Evolutionary conservation across 2,329 filamentous ascomycete genomes (phyloP), one percentile per base, ranked within the genome.

Genomic region (Teratosphaeria viscida): DNA sequence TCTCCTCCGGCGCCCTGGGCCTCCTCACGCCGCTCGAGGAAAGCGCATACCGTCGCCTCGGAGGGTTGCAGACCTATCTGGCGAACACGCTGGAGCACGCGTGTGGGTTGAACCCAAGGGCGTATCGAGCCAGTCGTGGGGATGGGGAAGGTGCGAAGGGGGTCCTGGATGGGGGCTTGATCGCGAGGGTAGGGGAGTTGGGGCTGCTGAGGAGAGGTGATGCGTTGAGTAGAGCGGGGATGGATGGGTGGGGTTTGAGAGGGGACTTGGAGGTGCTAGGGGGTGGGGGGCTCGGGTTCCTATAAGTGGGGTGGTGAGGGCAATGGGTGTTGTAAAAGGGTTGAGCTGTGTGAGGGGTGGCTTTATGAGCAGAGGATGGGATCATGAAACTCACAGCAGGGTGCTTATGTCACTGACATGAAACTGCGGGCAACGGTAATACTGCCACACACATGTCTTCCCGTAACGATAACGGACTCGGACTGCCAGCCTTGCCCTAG

Each of bases 91-190:
- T 96, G 7, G 85, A 89, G 52, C 86, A 91, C 63, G 77, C 88
- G 4, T 89, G 86, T 7, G 90, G 89, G 0, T 79, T 96, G 56
- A 97, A 97, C 73, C 88, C 90, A 2, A 85, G 88, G 59, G 89
- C 86, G 0, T 89, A 92, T 75, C 82, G 94, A 23, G 78, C 79
- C 43, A 75, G 29, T 32, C 2, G 72, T 3, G 77, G 76, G 53
- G 39, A 56, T 37, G 75, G 76, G 2, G 74, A 73, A 0, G 76
- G 77, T 0, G 83, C 82, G 1, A 78, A 88, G 19, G 85, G 83
- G 1, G 82, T 95, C 57, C 81, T 96, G 3, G 92, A 96, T 71
- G 91, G 90, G 63, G 82, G 88, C 5, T 86, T 85, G 37, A 43
- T 43, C 2, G 1, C 12, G 10, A 43, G 37, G 37, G 37, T 43